Evolutionary conservation across 495 filamentous ascomycete species (phyloP).

Genomic region (Neurospora hispaniola): DNA sequence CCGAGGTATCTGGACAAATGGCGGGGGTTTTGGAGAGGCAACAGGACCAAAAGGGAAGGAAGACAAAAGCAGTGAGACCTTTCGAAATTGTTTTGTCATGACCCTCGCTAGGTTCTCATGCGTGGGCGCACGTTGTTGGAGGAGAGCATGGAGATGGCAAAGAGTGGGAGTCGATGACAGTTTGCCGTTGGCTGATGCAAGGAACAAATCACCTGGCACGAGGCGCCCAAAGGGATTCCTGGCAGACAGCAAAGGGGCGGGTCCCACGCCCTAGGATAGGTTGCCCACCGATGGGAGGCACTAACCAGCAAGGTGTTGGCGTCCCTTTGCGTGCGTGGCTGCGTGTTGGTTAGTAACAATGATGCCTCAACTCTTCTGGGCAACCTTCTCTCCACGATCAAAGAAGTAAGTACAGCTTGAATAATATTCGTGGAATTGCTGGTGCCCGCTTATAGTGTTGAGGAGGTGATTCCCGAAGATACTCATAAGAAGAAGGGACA

Average conservation of each 20-base stretch:
- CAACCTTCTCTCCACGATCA: not conserved
- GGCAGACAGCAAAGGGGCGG: not conserved
- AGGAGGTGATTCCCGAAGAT: not conserved
- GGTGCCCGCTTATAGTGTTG: not conserved
- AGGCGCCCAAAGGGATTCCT: slow-evolving; percentile 1
- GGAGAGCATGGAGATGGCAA: not conserved
- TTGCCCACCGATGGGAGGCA: not conserved
- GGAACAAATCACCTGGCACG: slow-evolving; percentile 24
- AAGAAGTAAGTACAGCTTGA: not conserved
- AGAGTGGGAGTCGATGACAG: slow-evolving; percentile 21
- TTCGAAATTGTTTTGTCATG: slow-evolving; percentile 27
- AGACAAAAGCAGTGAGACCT: not conserved
- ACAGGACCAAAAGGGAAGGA: slow-evolving; percentile 1
- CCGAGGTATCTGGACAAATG: not conserved
- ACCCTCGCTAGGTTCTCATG: not conserved
- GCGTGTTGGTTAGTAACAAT: slow-evolving; percentile 5
- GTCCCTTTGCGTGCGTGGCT: slow-evolving; percentile 9
- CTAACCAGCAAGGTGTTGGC: slow-evolving; percentile 10
- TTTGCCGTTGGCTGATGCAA: slow-evolving; percentile 9
- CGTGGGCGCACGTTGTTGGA: slow-evolving; percentile 1
- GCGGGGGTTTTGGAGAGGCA: not conserved
- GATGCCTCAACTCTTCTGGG: not conserved
- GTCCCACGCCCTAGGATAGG: slow-evolving; percentile 19
- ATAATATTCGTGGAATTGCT: not conserved
- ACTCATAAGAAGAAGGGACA: not conserved